Conservation (phyloP, 768 basidiomycete genomes). For the Pisolithus marmoratus region DNA sequence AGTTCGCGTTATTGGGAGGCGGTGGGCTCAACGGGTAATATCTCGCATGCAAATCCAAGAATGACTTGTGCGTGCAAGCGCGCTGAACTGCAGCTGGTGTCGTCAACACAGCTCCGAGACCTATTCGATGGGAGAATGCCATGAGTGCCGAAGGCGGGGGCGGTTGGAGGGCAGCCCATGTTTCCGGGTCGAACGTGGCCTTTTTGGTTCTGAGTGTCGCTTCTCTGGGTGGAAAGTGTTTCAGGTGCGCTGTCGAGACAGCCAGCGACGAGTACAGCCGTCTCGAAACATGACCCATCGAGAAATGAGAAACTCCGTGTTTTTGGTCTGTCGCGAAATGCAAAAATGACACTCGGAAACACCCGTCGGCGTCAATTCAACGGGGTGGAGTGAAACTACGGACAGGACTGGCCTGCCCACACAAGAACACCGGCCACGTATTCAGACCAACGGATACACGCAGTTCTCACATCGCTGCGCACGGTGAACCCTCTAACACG, state of each 20-base stretch:
- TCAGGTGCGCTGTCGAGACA: no score
- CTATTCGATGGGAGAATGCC: slow-evolving; percentile 57
- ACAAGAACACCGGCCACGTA: no score
- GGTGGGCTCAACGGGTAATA: slow-evolving; percentile 47
- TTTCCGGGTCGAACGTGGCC: slow-evolving; percentile 31
- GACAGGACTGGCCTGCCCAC: no score
- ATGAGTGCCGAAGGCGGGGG: slow-evolving; percentile 60
- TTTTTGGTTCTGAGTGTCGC: no score
- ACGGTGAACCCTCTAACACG: background rate
- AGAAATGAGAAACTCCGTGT: background rate
- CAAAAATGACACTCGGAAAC: no score
- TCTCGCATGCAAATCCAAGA: slow-evolving; percentile 47
- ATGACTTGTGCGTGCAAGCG: slow-evolving; percentile 78
- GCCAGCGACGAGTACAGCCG: slow-evolving; percentile 37
- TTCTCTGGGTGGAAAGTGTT: no score
- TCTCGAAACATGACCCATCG: slow-evolving; percentile 58
- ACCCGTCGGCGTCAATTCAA: no score
- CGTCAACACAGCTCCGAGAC: slow-evolving; percentile 48
- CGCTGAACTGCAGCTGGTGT: slow-evolving; percentile 45
- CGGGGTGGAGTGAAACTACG: no score
- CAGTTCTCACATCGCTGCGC: background rate
- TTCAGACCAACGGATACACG: background rate
- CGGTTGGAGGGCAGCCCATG: slow-evolving; percentile 62
- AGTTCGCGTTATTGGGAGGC: slow-evolving; percentile 63
- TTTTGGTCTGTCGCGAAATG: background rate